Evolutionary conservation across 257 asterid species (phyloP), one percentile per base, ranked within the genome.

Genomic region (Penstemon davidsonii): DNA sequence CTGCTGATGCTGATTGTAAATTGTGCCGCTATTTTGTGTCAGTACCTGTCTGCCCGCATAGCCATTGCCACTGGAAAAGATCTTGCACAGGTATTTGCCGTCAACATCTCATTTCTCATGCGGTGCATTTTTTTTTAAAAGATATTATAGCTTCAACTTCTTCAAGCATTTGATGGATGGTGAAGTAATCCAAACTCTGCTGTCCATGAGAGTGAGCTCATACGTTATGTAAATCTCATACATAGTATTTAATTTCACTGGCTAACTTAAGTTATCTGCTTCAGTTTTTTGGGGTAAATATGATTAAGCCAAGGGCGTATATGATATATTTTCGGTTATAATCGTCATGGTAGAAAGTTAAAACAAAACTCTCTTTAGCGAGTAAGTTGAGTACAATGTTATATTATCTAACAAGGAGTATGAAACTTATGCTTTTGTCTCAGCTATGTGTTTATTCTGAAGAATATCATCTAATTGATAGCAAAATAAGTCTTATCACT

Each of bases 21-120:
- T 70, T 73, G 79, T 66, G 85, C 83, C 44, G 96, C 98, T 39
- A 82, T 94, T 69, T 68, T 94, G 59, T 94, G 96, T 72, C 99
- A 94, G 76, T 94, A 81, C 80, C 81, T 94, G 52, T 86, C 98
- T 74, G 96, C 95, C 70, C 86, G 89, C 40, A 64, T 91, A 71
- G 91, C 98, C 57, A 79, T 94, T 67, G 88, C 86, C 73, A 88
- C 98, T 51, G 95, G 96, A 58, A 84, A 79, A 82, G 85, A 86
- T 84, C 99, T 94, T 71, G 90, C 96, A 2, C 85, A 91, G 97
- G 99, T 94, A 70, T 70, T 77, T 62, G 64, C 57, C 62, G 42
- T 76, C 68, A 18, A 19, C 11, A 12, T 25, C 52, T 67, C 54
- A 19, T 36, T 44, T 54, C 51, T 49, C 70, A 50, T 44, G 57